Evolutionary conservation across 2,329 filamentous ascomycete genomes (phyloP), one percentile per base, ranked within the genome.

Genomic region (Penicillium brevicompactum): DNA sequence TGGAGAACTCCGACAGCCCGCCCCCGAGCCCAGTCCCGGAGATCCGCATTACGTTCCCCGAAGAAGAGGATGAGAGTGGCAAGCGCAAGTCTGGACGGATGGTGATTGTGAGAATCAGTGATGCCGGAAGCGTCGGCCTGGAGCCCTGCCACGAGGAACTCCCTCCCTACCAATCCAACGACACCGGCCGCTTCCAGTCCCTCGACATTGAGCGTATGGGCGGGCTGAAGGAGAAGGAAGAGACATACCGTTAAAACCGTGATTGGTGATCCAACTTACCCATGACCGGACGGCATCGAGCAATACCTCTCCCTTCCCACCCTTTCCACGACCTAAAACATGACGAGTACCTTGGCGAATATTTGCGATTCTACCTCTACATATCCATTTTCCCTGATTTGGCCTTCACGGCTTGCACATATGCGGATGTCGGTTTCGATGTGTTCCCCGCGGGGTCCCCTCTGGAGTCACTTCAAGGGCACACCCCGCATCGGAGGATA

Each of bases 41-140:
- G 78, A 99, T 99, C 69, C 91, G 92, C 76, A 96, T 99, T 75
- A 97, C 94, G 34, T 97, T 99, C 80, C 94, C 94, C 14, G 94
- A 97, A 80, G 88, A 95, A 65, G 92, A 97, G 70, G 90, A 91
- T 64, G 80, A 85, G 47, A 69, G 78, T 51, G 93, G 93, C 65
- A 91, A 87, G 75, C 83, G 84, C 66, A 89, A 89, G 78, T 91
- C 88, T 63, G 93, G 93, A 32, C 87, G 92, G 31, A 92, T 97
- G 49, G 89, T 99, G 21, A 86, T 97, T 34, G 93, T 99, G 53
- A 86, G 91, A 49, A 91, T 97, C 49, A 92, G 92, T 59, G 94
- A 97, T 63, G 88, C 86, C 58, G 88, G 90, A 46, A 83, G 87
- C 37, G 87, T 97, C 61, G 94, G 93, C 47, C 83, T 97, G 60